Percentiles rank a stretch among this genome's conserved stretches.
Evolutionary conservation across 768 basidiomycete genomes (phyloP).

Genomic region (Termitomyces sp.): DNA sequence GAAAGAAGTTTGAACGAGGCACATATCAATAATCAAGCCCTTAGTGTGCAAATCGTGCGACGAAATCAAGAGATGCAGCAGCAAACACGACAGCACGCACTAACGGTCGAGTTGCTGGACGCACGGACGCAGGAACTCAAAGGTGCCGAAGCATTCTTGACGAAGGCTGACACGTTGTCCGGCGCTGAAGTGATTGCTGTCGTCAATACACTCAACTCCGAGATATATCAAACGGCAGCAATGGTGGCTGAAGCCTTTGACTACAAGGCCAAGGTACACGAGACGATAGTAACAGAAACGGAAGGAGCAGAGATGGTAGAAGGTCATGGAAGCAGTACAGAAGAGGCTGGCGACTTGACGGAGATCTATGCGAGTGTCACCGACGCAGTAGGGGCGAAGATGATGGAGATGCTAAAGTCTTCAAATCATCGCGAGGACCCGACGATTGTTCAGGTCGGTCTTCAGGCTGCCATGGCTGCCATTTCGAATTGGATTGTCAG

Average conservation of each 20-base stretch:
- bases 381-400: conserved; percentile 24
- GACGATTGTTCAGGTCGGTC: conserved; percentile 36
- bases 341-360: conserved; percentile 14
- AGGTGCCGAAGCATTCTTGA: conserved; percentile 39
- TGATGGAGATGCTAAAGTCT: conserved; percentile 33
- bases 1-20: conserved; percentile 8
- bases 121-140: conserved; percentile 29
- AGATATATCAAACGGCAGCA: conserved; percentile 43
- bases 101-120: conserved; percentile 14
- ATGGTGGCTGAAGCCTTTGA: conserved; percentile 39
- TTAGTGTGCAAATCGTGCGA: conserved; percentile 6
- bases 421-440: conserved; percentile 36
- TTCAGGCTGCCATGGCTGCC: conserved; percentile 39
- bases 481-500: conserved; percentile 46
- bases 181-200: conserved; percentile 37
- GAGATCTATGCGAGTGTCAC: conserved; percentile 23
- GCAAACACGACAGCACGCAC: conserved; percentile 9
- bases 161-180: conserved; percentile 36
- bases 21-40: conserved; percentile 1
- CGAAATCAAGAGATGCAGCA: conserved; percentile 5
- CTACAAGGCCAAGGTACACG: conserved; percentile 10
- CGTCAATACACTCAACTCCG: conserved; percentile 40
- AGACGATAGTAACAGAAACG: conserved; percentile 21
- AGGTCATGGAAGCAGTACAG: background rate
- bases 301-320: background rate